phyloP scores from a whole-genome alignment of 106 monocot genomes.

The Allium sativum region DNA sequence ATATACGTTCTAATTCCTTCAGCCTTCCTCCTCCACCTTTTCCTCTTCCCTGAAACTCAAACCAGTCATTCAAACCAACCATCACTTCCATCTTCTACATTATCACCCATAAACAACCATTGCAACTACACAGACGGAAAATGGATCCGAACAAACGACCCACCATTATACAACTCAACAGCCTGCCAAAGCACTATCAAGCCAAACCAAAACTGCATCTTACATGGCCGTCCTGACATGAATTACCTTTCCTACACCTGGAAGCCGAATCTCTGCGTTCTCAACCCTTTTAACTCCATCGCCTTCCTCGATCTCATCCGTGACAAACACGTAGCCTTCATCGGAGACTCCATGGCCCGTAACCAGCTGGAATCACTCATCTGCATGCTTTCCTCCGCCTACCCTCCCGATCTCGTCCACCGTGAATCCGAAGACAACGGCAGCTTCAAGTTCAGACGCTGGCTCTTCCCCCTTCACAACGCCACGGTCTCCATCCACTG shows the following conservation, averaged over 20 bases:
- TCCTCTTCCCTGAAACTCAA: conserved; percentile 2
- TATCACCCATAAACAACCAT: background rate
- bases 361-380: conserved; percentile 71
- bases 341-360: conserved; percentile 66
- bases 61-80: background rate
- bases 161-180: conserved; percentile 43
- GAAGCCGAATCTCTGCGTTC: conserved; percentile 32
- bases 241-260: conserved; percentile 47
- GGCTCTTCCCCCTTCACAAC: conserved; percentile 43
- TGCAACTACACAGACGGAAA: conserved; percentile 47
- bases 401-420: conserved; percentile 29
- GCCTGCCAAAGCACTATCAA: conserved; percentile 40
- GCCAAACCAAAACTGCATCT: conserved; percentile 55
- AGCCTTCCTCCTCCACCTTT: conserved; percentile 37
- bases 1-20: conserved; percentile 34
- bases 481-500: conserved; percentile 75
- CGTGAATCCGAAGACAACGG: conserved; percentile 21
- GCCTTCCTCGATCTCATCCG: conserved; percentile 26
- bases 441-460: conserved; percentile 39
- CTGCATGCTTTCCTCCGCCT: conserved; percentile 43
- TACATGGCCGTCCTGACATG: conserved; percentile 55
- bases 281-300: conserved; percentile 25
- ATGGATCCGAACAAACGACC: conserved; percentile 20
- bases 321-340: conserved; percentile 49
- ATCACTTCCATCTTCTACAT: background rate